Evolutionary conservation across 2,329 filamentous ascomycete genomes (phyloP).

Genomic region (Orbilia oligospora): DNA sequence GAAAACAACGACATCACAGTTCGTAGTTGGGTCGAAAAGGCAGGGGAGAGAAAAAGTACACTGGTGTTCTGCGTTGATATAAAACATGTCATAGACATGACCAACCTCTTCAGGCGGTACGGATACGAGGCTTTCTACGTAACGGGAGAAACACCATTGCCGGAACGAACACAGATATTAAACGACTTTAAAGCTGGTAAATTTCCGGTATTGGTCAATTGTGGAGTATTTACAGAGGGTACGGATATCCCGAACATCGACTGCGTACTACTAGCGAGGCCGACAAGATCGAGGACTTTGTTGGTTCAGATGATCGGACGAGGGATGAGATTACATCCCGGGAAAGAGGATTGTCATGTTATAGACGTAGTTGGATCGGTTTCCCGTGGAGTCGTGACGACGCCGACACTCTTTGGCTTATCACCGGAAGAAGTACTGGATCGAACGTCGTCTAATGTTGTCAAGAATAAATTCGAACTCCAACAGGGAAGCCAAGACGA

Average conservation of each 20-base stretch:
- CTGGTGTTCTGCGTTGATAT: conserved; percentile 95
- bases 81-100: conserved; percentile 82
- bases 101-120: conserved; percentile 79
- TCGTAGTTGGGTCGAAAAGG: conserved; percentile 84
- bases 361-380: conserved; percentile 95
- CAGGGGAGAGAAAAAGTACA: conserved; percentile 81
- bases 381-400: conserved; percentile 86
- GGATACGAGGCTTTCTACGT: conserved; percentile 88
- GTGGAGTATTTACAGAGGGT: conserved; percentile 95
- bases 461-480: conserved; percentile 72
- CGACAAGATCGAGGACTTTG: conserved; percentile 91
- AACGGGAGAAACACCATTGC: conserved; percentile 82
- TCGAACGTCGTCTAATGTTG: conserved; percentile 75
- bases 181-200: conserved; percentile 81
- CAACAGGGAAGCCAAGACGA: conserved; percentile 66
- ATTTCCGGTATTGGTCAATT: conserved; percentile 92
- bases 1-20: conserved; percentile 87
- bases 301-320: conserved; percentile 98
- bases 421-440: conserved; percentile 84
- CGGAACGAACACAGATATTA: conserved; percentile 78
- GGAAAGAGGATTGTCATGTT: conserved; percentile 90
- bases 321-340: conserved; percentile 85
- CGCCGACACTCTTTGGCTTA: conserved; percentile 91
- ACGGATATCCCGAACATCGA: conserved; percentile 98
- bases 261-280: conserved; percentile 87